Evolutionary conservation across 2,329 filamentous ascomycete genomes (phyloP), one percentile per base, ranked within the genome.

Genomic region (Scedosporium boydii): DNA sequence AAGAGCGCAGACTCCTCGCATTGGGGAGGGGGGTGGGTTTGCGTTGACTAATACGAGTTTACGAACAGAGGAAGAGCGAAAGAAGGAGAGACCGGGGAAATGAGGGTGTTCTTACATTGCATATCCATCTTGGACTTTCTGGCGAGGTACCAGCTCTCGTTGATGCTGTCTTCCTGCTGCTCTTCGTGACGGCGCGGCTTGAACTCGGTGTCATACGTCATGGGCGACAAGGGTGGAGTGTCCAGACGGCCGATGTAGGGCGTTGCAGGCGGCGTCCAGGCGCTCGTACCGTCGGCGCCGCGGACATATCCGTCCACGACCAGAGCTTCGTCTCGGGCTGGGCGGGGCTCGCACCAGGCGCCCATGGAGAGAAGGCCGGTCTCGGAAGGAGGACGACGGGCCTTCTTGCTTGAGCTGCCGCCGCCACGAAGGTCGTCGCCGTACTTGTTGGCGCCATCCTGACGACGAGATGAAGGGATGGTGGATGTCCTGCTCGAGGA

Each of bases 201-300:
- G 58, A 59, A 59, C 26, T 59, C 58, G 9, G 58, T 27, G 58
- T 59, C 58, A 23, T 26, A 59, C 16, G 58, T 10, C 18, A 59
- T 21, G 41, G 41, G 44, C 16, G 44, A 29, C 21, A 44, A 41
- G 58, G 42, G 3, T 4, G 41, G 58, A 44, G 58, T 14, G 9
- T 59, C 1, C 12, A 59, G 42, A 9, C 41, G 21, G 58, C 18
- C 41, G 14, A 29, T 26, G 21, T 9, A n/a, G 6, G 18, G 58
- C 14, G 58, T 41, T 4, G 23, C 27, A 16, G 58, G 58, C 3
- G 58, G 58, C 23, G 41, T 59, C 23, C 38, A 27, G 12, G 41
- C 56, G 56, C 14, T n/a, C 29, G 26, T 26, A 21, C n/a, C 34
- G 58, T 29, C 16, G 7, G 23, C 38, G 18, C 16, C 38, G 12